Base-by-base conservation (phyloP, 2,329 filamentous ascomycete species). In the Fusarium sterilihyphosum region DNA sequence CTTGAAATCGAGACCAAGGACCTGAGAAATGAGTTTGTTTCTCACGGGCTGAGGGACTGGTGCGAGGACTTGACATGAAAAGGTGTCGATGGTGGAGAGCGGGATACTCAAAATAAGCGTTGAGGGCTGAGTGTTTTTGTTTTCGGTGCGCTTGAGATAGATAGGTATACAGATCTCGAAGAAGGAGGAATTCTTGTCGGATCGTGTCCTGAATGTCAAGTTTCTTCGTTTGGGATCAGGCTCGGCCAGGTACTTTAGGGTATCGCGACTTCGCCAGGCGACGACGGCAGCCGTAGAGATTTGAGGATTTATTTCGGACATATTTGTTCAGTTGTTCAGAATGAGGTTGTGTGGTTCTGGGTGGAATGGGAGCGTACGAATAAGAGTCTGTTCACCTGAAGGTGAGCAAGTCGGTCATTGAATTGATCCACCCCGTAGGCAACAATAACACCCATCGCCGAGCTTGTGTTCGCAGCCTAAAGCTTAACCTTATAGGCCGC, bases 101-200 rank as follows among this genome's bases (percentile, higher is more conserved):
- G 43, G 43, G 0, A 46, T 46, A 3, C 17, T 9, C 11, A 46
- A 14, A 20, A 26, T 43, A 2, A 43, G 40, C 0, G 40, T 16
- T 3, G 40, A 43, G 3, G 22, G 22, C 11, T n/a, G 5, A 6
- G 40, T 16, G 22, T 6, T 16, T 16, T 16, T 9, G 16, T 43
- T n/a, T 4, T n/a, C 44, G 4, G 44, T 14, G 5, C 4, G 44
- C 12, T 46, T 46, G 2, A 46, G 44, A 46, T 46, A 20, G 5
- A 26, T 4, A 9, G 17, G 17, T 3, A 46, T 1, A 0, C 17
- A 10, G 8, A 26, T 46, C 5, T 46, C 17, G 24, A 46, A 46
- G 5, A 46, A 3, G 5, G 24, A 46, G 3, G 17, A 20, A 4
- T 2, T 1, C 0, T 20, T 14, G 12, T 26, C 24, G 5, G 6